Percentiles rank a stretch among this genome's conserved stretches.
These are phyloP conservation scores for Orychophragmus violaceus DNA, from an alignment of 345 rosid genomes.

Conservation along the genomic window DNA sequence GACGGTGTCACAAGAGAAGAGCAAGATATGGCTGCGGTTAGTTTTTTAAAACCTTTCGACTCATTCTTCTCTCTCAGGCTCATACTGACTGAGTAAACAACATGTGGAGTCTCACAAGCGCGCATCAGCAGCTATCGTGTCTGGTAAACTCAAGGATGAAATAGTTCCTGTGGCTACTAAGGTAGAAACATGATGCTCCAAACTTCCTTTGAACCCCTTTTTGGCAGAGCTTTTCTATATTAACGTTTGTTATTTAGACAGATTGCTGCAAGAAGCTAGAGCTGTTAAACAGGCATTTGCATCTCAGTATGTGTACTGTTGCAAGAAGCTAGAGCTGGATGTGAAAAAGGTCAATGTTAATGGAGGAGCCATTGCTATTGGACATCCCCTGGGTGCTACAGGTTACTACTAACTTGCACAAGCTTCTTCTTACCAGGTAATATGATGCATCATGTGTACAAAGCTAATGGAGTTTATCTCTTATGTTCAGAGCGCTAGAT, in stretches of 20 bases:
- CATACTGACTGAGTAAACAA: slow-evolving; percentile 11
- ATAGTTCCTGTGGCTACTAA: slow-evolving; percentile 76
- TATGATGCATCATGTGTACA: not conserved
- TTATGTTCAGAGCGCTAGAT: slow-evolving; percentile 68
- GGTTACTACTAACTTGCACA: slow-evolving; percentile 36
- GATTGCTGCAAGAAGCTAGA: too few relatives aligned
- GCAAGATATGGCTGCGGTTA: slow-evolving; percentile 88
- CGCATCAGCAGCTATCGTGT: slow-evolving; percentile 79
- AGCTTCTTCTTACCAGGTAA: not conserved
- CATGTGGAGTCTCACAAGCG: slow-evolving; percentile 93
- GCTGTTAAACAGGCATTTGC: slow-evolving; percentile 81
- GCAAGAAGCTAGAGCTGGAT: slow-evolving; percentile 74
- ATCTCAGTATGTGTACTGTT: slow-evolving; percentile 77
- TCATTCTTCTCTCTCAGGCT: not conserved
- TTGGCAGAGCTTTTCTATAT: not conserved
- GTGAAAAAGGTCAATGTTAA: slow-evolving; percentile 76
- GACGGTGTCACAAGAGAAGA: slow-evolving; percentile 78
- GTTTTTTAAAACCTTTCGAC: not conserved
- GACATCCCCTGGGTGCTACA: slow-evolving; percentile 97
- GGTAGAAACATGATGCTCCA: slow-evolving; percentile 37
- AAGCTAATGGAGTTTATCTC: not conserved
- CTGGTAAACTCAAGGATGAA: slow-evolving; percentile 90
- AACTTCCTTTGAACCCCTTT: not conserved
- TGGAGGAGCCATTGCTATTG: slow-evolving; percentile 94
- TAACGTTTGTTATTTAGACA: slow-evolving; percentile 24